phyloP scores from a whole-genome alignment of 164 flowering plant species.

The Sedum album region DNA sequence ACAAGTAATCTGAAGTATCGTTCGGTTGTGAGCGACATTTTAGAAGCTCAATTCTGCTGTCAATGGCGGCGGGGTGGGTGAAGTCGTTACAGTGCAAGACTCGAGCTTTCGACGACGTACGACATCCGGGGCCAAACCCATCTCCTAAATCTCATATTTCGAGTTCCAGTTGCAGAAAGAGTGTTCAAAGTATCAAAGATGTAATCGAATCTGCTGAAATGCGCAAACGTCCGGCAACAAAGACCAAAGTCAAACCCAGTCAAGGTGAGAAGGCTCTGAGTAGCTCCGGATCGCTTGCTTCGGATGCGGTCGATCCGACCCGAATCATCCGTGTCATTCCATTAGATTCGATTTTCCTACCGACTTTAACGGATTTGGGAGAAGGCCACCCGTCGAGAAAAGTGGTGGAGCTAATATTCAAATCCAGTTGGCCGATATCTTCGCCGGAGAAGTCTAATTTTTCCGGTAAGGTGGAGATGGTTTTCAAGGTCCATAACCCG shows the following conservation, averaged over 20 bases:
- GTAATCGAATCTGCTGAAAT: constrained; percentile 33
- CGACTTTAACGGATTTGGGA: constrained; percentile 61
- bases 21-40: no score
- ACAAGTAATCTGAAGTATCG: no score
- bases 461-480: constrained; percentile 67
- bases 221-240: neutral
- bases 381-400: constrained; percentile 83
- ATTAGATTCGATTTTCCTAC: constrained; percentile 29
- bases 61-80: constrained; percentile 88
- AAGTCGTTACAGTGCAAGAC: constrained; percentile 86
- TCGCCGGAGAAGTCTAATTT: constrained; percentile 23
- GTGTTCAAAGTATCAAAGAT: constrained; percentile 54
- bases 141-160: constrained; percentile 17
- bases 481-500: constrained; percentile 70
- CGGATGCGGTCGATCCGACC: constrained; percentile 8
- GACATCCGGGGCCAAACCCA: constrained; percentile 29
- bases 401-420: constrained; percentile 90
- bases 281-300: neutral
- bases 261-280: neutral
- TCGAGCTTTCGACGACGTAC: constrained; percentile 65
- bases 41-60: no score
- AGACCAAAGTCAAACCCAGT: neutral
- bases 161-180: constrained; percentile 53
- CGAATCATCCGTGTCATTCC: constrained; percentile 13
- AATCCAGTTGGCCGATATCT: constrained; percentile 63